These are phyloP conservation scores for Termitomyces sp. DNA, from an alignment of 1,284 basidiomycete species.

Conservation along the genomic window DNA sequence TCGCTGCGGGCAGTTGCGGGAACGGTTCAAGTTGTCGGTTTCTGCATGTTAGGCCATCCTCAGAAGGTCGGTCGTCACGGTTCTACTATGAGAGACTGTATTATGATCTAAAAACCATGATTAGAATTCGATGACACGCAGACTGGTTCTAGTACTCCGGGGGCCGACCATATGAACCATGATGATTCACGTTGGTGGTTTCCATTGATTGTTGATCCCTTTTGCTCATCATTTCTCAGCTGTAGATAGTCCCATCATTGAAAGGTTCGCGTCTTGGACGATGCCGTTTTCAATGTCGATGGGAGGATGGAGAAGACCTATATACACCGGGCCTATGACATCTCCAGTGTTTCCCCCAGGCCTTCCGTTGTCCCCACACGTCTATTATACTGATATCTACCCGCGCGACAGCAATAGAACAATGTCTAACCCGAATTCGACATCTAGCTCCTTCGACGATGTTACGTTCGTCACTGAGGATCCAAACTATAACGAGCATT, in stretches of 20 bases:
- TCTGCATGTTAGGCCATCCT: constrained; percentile 26
- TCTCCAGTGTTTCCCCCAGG: constrained; percentile 8
- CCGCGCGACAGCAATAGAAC: constrained; percentile 17
- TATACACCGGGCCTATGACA: background rate
- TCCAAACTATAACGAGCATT: constrained; percentile 33
- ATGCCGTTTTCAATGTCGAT: constrained; percentile 6
- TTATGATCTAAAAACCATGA: background rate
- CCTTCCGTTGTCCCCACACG: constrained; percentile 5
- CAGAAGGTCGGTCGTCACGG: constrained; percentile 18
- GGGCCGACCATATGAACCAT: background rate
- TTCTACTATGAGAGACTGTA: background rate
- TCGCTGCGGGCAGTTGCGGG: constrained; percentile 31
- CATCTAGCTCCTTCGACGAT: constrained; percentile 30
- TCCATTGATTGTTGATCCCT: background rate
- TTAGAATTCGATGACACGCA: background rate
- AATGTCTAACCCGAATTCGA: constrained; percentile 24
- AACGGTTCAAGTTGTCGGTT: constrained; percentile 35
- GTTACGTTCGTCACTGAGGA: constrained; percentile 30
- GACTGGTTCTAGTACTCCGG: background rate
- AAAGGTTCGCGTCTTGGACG: background rate
- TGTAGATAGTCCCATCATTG: background rate
- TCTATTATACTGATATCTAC: constrained; percentile 8
- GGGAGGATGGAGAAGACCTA: constrained; percentile 5
- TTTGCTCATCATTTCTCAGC: background rate
- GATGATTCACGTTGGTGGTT: constrained; percentile 1